Base-by-base conservation (phyloP, 148 eudicot genomes). In the Persicaria tinctoria region DNA sequence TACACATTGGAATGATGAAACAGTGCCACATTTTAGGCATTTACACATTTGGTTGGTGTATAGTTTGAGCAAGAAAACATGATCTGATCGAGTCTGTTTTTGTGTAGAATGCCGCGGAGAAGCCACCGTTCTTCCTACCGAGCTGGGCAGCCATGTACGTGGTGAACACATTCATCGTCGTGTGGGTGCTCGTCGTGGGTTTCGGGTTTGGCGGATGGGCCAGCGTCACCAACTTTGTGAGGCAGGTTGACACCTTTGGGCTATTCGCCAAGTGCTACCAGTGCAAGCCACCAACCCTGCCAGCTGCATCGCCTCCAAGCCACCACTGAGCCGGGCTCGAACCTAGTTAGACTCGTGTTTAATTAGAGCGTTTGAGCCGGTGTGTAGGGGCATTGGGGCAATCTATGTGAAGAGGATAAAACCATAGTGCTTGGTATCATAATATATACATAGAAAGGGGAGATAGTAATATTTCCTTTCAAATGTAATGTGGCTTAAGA, bases 181-280 rank as follows among this genome's bases (percentile, higher is more conserved):
- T 78, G 0, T 89, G 93, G 93, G 89, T 87, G 17, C 48, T 84
- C 1, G 70, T 85, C 0, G 85, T 89, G 9, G 90, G 93, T 4
- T 88, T 86, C 18, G 92, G 88, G 56, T 88, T 88, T 48, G 91
- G 91, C 18, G 91, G 91, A 14, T 88, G 91, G 91, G 89, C 91
- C 5, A 88, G 89, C 76, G 77, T 88, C 80, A 64, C 55, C 6
- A 88, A 89, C 79, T 87, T 89, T 68, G 82, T 85, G 45, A 83
- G 68, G 48, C 93, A 89, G 74, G 79, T 89, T 11, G 78, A 89
- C 55, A 81, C 86, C 5, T 89, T 89, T 56, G 93, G 93, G 13
- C 85, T 87, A 13, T 87, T 85, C 48, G 85, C 89, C 44, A 85
- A 85, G 78, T 88, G 91, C 77, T 88, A 88, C 41, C 90, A 87